A percentile compares a stretch with the other conserved stretches of the same genome.
These are phyloP conservation scores for Colletotrichum spaethianum DNA, from an alignment of 2,329 filamentous ascomycete species.

Conservation along the genomic window DNA sequence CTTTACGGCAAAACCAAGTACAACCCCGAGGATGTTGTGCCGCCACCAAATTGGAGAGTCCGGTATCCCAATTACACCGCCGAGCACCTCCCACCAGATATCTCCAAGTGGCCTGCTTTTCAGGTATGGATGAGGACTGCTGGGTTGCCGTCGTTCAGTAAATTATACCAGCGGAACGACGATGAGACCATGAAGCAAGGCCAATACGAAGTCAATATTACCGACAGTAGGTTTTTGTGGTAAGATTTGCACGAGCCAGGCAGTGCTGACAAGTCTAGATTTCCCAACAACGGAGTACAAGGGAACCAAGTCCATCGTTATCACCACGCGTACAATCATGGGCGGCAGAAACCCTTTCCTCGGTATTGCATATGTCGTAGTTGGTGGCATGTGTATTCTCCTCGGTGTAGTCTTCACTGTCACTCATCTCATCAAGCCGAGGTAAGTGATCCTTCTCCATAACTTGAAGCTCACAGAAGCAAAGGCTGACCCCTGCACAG, in stretches of 20 bases:
- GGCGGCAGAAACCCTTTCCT: conserved; percentile 96
- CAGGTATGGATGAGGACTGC: conserved; percentile 99
- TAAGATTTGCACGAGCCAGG: background rate
- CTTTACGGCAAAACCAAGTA: conserved; percentile 83
- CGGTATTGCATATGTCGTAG: conserved; percentile 94
- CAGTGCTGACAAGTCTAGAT: conserved; percentile 63
- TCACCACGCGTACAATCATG: conserved; percentile 92
- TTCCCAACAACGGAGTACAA: conserved; percentile 85
- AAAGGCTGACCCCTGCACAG: conserved; percentile 59
- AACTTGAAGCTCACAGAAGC: background rate
- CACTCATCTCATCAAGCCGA: conserved; percentile 91
- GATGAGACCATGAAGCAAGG: conserved; percentile 76
- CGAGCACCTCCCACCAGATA: conserved; percentile 76
- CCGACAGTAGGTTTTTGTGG: conserved; percentile 76
- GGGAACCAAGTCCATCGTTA: conserved; percentile 90
- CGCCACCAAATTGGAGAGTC: conserved; percentile 87
- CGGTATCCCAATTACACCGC: conserved; percentile 77
- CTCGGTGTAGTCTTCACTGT: conserved; percentile 90
- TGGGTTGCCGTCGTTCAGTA: conserved; percentile 93
- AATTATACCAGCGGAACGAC: conserved; percentile 90
- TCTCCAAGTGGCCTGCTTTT: conserved; percentile 85
- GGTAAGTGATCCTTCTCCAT: conserved; percentile 62
- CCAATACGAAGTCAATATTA: conserved; percentile 82
- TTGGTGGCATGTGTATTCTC: conserved; percentile 92
- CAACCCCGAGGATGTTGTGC: conserved; percentile 74